phyloP scores from a whole-genome alignment of 2,329 filamentous ascomycete genomes.

The Ophiostoma pallidulum region DNA sequence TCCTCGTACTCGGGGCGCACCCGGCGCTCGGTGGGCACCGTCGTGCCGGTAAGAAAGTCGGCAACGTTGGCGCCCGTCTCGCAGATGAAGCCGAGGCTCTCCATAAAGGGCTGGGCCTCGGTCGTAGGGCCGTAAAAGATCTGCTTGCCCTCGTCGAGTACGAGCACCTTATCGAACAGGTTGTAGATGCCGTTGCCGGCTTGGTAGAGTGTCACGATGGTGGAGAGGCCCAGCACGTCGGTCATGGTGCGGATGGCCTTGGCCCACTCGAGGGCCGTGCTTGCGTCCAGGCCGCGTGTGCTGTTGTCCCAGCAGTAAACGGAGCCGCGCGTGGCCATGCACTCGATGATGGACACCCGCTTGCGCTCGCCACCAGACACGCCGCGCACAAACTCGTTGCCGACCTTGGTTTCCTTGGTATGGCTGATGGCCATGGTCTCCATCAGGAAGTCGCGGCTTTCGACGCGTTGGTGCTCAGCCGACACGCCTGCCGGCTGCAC shows the following conservation, averaged over 20 bases:
- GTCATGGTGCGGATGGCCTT: conserved; percentile 59
- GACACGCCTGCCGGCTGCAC: conserved; percentile 50
- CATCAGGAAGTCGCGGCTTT: conserved; percentile 50
- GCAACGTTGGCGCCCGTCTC: conserved; percentile 58
- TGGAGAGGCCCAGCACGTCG: conserved; percentile 56
- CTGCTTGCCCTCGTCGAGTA: conserved; percentile 51
- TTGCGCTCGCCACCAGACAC: conserved; percentile 66
- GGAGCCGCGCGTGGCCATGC: conserved; percentile 47
- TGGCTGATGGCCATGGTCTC: conserved; percentile 65
- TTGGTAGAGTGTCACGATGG: conserved; percentile 66
- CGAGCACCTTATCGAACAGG: conserved; percentile 48
- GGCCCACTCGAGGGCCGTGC: conserved; percentile 67
- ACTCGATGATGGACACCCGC: conserved; percentile 55
- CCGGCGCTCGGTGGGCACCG: conserved; percentile 46
- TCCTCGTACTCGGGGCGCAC: conserved; percentile 47
- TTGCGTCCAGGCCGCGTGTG: conserved; percentile 63
- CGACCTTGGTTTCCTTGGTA: conserved; percentile 62
- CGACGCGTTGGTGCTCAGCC: conserved; percentile 42
- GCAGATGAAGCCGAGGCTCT: conserved; percentile 57
- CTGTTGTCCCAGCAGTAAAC: conserved; percentile 64
- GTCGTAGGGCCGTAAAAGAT: conserved; percentile 54
- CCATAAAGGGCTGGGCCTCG: conserved; percentile 54
- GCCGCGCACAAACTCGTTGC: conserved; percentile 66
- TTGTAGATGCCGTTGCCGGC: conserved; percentile 57
- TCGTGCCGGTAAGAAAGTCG: conserved; percentile 65